These are phyloP conservation scores for Curvularia sp. DNA, from an alignment of 2,329 filamentous ascomycete species.

Conservation along the genomic window DNA sequence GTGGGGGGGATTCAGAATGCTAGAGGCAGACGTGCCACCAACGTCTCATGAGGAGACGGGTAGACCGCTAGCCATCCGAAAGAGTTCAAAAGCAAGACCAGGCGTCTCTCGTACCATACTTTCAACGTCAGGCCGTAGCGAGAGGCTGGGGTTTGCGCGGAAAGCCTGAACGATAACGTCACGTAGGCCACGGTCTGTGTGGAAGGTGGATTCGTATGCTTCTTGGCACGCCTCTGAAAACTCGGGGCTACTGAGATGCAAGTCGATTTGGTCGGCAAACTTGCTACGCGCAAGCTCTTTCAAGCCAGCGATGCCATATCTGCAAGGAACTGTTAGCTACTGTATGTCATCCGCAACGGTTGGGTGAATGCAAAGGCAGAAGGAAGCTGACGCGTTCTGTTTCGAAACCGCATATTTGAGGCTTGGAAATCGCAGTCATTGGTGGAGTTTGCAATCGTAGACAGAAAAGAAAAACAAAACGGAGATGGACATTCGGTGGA, in stretches of 20 bases:
- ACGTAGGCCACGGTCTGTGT: conserved; percentile 57
- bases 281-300: conserved; percentile 56
- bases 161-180: conserved; percentile 58
- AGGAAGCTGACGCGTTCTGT: conserved; percentile 33
- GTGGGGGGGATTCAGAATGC: neutral
- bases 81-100: conserved; percentile 57
- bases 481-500: conserved; percentile 8
- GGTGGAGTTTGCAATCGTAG: conserved; percentile 21
- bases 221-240: conserved; percentile 58
- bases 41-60: conserved; percentile 46
- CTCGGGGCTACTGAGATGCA: conserved; percentile 54
- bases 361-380: conserved; percentile 16
- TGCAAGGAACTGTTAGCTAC: conserved; percentile 38
- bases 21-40: neutral
- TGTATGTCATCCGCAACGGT: conserved; percentile 10
- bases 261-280: conserved; percentile 55
- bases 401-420: conserved; percentile 19
- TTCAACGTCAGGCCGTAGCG: conserved; percentile 56
- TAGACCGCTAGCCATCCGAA: conserved; percentile 56
- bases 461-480: conserved; percentile 14
- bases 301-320: conserved; percentile 57
- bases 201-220: conserved; percentile 58
- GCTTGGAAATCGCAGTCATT: conserved; percentile 24
- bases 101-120: conserved; percentile 54
- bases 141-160: conserved; percentile 55